Percentiles rank a stretch among this genome's conserved stretches.
These are phyloP conservation scores for Protomyces inundatus DNA, from an alignment of 1,139 yeast genomes.

Conservation along the genomic window DNA sequence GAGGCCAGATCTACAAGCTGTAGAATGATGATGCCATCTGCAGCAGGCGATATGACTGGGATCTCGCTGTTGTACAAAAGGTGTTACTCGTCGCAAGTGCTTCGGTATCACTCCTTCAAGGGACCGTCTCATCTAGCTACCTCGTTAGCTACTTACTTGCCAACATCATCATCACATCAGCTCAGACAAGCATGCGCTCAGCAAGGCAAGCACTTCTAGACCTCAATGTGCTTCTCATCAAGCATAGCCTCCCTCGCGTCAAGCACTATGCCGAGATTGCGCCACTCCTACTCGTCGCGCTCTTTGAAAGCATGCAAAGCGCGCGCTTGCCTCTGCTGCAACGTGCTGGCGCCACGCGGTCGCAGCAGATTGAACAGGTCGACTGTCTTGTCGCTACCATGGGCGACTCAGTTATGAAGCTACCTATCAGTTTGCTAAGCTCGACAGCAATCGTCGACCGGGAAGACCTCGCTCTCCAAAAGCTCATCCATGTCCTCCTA, in stretches of 20 bases:
- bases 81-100: too few species aligned
- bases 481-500: background rate
- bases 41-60: too few species aligned
- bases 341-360: background rate
- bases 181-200: background rate
- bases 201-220: background rate
- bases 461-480: background rate
- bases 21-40: too few species aligned
- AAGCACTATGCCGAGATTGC: slow-evolving; percentile 1
- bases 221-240: background rate
- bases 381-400: background rate
- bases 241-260: slow-evolving; percentile 1
- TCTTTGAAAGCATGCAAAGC: slow-evolving; percentile 9
- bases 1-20: too few species aligned
- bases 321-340: background rate
- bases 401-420: background rate
- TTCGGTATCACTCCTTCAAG: too few species aligned
- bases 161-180: background rate
- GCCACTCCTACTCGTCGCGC: slow-evolving; percentile 8
- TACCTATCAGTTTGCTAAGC: background rate
- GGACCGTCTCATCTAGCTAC: too few species aligned
- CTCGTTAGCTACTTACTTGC: too few species aligned
- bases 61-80: too few species aligned
- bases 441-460: background rate
- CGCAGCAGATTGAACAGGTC: background rate